These are phyloP conservation scores for Scedosporium aurantiacum DNA, from an alignment of 2,329 filamentous ascomycete species.

Conservation along the genomic window DNA sequence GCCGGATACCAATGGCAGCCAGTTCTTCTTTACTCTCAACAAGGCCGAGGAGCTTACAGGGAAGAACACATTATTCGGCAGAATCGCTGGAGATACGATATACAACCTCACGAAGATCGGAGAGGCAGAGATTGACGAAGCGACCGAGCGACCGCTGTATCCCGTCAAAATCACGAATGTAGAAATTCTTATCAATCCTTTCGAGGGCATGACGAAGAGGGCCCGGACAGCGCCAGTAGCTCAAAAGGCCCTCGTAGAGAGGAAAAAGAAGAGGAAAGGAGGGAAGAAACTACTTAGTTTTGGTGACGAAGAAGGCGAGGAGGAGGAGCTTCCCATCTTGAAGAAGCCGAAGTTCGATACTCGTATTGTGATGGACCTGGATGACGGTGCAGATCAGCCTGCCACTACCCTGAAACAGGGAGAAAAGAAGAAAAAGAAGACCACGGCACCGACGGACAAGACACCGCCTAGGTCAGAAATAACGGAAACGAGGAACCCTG, in stretches of 20 bases:
- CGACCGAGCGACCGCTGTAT: slow-evolving; percentile 74
- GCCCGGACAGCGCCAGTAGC: slow-evolving; percentile 17
- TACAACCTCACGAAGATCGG: slow-evolving; percentile 94
- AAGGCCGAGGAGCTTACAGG: slow-evolving; percentile 76
- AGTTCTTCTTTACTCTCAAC: slow-evolving; percentile 92
- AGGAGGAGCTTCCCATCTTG: slow-evolving; percentile 18
- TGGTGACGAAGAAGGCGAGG: slow-evolving; percentile 56
- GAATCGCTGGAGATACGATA: slow-evolving; percentile 86
- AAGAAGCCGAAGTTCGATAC: slow-evolving; percentile 76
- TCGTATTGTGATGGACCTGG: slow-evolving; percentile 53
- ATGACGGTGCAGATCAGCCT: slow-evolving; percentile 26
- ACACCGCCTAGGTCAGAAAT: slow-evolving; percentile 15
- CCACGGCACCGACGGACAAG: slow-evolving; percentile 15
- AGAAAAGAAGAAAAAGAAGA: slow-evolving; percentile 19
- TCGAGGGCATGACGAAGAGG: slow-evolving; percentile 67
- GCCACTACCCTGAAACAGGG: slow-evolving; percentile 19
- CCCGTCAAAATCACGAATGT: slow-evolving; percentile 65
- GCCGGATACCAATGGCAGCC: slow-evolving; percentile 76
- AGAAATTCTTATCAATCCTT: slow-evolving; percentile 73
- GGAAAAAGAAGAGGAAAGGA: slow-evolving; percentile 55
- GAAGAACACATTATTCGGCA: slow-evolving; percentile 87
- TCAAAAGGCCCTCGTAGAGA: slow-evolving; percentile 25
- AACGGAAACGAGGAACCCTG: neutral
- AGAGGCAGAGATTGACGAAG: slow-evolving; percentile 70
- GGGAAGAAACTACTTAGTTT: slow-evolving; percentile 73